These are phyloP conservation scores for Venturia nashicola DNA, from an alignment of 2,329 filamentous ascomycete genomes.

Conservation along the genomic window DNA sequence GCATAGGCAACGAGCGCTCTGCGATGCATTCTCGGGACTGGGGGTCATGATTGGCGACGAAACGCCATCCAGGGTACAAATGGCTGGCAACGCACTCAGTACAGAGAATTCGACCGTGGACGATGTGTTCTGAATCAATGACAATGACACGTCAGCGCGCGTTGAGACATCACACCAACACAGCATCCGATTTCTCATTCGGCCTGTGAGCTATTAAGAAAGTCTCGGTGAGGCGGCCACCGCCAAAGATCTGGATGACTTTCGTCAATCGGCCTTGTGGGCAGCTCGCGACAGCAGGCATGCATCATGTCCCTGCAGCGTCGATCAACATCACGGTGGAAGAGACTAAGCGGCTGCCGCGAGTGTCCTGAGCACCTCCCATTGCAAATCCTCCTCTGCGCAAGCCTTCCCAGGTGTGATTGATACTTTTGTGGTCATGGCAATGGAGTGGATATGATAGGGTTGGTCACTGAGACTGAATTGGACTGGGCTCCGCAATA, in stretches of 20 bases:
- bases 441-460: not conserved
- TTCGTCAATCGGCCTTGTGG: not conserved
- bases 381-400: not conserved
- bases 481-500: too few species aligned
- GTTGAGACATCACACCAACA: not conserved
- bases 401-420: not conserved
- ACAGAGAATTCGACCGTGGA: not conserved
- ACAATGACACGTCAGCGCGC: not conserved
- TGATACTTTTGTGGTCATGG: not conserved
- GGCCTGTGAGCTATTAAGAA: not conserved
- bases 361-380: not conserved
- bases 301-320: not conserved
- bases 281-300: not conserved
- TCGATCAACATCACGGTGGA: not conserved
- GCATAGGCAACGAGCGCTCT: conserved; percentile 69
- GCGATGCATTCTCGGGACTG: conserved; percentile 81
- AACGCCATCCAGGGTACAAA: conserved; percentile 12
- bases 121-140: not conserved
- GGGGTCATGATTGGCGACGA: conserved; percentile 82
- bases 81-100: not conserved
- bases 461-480: not conserved
- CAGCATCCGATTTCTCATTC: not conserved
- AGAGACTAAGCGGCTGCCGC: not conserved
- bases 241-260: not conserved
- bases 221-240: not conserved